Evolutionary conservation across 2,329 filamentous ascomycete genomes (phyloP).

Genomic region (Lithohypha guttulata): DNA sequence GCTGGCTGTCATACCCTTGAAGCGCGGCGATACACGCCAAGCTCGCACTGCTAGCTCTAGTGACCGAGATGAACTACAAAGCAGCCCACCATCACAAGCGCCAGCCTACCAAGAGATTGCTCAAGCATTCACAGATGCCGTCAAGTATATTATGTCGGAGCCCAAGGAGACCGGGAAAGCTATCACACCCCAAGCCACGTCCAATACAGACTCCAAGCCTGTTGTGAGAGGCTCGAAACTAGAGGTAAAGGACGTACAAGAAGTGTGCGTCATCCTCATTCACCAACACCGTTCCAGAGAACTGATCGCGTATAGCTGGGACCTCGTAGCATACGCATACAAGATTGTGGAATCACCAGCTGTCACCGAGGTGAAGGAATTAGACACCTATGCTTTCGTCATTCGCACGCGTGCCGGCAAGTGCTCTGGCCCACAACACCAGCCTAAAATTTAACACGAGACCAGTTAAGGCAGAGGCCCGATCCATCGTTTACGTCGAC

Average conservation of each 20-base stretch:
- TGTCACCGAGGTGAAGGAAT: neutral
- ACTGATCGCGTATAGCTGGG: conserved; percentile 3
- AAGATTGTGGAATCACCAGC: conserved; percentile 1
- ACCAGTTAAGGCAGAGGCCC: conserved; percentile 21
- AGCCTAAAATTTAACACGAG: conserved; percentile 13
- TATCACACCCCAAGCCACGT: conserved; percentile 1
- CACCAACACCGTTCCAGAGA: neutral
- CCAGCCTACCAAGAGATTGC: conserved; percentile 2
- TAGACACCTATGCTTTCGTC: conserved; percentile 23
- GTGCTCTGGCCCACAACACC: conserved; percentile 10
- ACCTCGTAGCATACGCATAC: neutral
- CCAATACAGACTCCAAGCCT: conserved; percentile 1
- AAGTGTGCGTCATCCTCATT: neutral
- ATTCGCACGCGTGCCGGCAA: conserved; percentile 21
- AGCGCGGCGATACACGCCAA: conserved; percentile 1
- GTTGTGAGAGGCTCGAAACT: conserved; percentile 3
- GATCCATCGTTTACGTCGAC: conserved; percentile 23
- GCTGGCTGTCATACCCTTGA: neutral
- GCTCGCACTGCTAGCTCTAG: conserved; percentile 1
- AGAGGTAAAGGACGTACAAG: conserved; percentile 7
- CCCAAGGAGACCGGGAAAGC: conserved; percentile 1
- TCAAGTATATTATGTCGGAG: conserved; percentile 7
- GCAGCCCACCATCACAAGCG: neutral
- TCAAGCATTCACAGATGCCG: conserved; percentile 2
- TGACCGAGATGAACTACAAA: neutral